phyloP scores from a whole-genome alignment of 345 rosid species.

The Pelargonium nanum region DNA sequence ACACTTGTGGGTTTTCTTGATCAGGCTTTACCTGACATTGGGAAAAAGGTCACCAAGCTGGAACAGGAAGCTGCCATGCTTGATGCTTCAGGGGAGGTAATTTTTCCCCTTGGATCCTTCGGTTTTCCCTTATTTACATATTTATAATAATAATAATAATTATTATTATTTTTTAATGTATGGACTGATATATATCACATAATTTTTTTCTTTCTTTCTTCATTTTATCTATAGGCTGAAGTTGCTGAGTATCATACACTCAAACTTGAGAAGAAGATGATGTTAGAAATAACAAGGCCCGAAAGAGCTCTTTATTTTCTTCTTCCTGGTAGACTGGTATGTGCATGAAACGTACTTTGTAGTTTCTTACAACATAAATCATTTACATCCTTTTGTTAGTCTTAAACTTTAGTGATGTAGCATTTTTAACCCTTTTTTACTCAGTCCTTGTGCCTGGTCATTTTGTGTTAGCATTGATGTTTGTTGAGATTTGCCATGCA shows the following conservation, averaged over 20 bases:
- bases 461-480: neutral
- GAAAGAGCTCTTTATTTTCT: slow-evolving; percentile 86
- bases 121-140: slow-evolving; percentile 4
- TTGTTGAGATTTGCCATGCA: neutral
- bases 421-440: neutral
- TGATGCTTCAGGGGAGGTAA: slow-evolving; percentile 89
- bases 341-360: slow-evolving; percentile 12
- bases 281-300: slow-evolving; percentile 87
- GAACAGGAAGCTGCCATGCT: slow-evolving; percentile 89
- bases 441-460: neutral
- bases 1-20: slow-evolving; percentile 12
- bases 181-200: neutral
- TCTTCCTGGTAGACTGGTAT: slow-evolving; percentile 88
- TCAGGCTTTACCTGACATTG: slow-evolving; percentile 87
- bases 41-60: slow-evolving; percentile 62
- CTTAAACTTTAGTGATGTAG: neutral
- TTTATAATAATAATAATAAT: neutral
- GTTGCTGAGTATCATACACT: slow-evolving; percentile 85
- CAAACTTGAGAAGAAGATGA: slow-evolving; percentile 91
- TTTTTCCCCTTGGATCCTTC: slow-evolving; percentile 11
- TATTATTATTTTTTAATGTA: neutral
- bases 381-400: neutral
- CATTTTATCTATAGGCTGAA: slow-evolving; percentile 50
- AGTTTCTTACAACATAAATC: neutral
- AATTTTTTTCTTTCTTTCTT: slow-evolving; percentile 10